Base-by-base conservation (phyloP, 352 stramenopile genomes). In the Globisporangium nodosum region DNA sequence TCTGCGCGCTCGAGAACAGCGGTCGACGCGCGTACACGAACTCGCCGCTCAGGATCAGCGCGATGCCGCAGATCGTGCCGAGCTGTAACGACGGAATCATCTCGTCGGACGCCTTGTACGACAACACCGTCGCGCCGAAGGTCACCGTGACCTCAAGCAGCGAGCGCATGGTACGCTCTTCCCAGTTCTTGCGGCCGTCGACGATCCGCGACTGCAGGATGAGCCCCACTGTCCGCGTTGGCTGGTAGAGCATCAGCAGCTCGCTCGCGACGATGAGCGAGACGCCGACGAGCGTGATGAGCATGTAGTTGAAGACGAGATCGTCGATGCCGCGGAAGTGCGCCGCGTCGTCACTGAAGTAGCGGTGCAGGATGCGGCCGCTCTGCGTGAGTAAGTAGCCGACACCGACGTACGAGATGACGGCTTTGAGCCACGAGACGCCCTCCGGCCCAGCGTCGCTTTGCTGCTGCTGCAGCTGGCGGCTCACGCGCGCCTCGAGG, bases 211-310 rank as follows among this genome's bases (percentile, higher is more conserved):
- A 72, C 54, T 94, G 85, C 0, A 94, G 69, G 35, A 81, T 64
- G 61, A 91, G 71, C 3, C 85, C 80, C 31, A 66, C 70, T 24
- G 66, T 64, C 5, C 85, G 66, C 16, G 85, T 90, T 0, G 82
- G 78, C 16, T 71, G 69, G 56, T 85, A 94, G 16, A 92, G 52
- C 24, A 92, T 65, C 53, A 94, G 60, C 39, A 92, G 58, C 49
- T 94, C 78, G 63, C 85, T 92, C 21, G 79, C 78, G 43, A 94
- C 71, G 35, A 92, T 85, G 12, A 91, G 66, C 40, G 81, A 91
- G 8, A 88, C 66, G 3, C 82, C 81, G 8, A 92, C 77, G 1
- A 94, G 72, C 9, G 76, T 88, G 31, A 85, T 90, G 30, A 92
- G 56, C 45, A 92, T 43, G 50, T 82, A 93, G 49, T 82, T 79